Evolutionary conservation across 2,329 filamentous ascomycete species (phyloP), one percentile per base, ranked within the genome.

Genomic region (Microdochium nivale): DNA sequence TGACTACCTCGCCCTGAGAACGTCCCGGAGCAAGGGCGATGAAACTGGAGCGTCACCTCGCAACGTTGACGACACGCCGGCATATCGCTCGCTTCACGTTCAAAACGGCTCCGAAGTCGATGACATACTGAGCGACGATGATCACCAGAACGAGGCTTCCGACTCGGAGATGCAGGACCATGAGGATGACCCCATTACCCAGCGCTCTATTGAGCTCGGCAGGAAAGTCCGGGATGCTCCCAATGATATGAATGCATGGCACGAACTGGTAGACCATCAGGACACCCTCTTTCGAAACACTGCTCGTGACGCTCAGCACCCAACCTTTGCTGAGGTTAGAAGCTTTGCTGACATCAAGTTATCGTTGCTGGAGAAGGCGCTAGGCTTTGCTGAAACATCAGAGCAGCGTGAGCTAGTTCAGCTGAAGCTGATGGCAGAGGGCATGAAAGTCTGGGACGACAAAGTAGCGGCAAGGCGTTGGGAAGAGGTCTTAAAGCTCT

Each of bases 301-400:
- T 25, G 69, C 74, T 23, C 68, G 67, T 54, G 71, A 70, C 61
- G 74, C 63, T 43, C 73, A 67, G 37, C 66, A 62, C 27, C 70
- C 75, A 24, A 83, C 81, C 0, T 70, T 73, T 25, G 80, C 83
- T 2, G 87, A 94, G 61, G 71, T 74, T 49, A 78, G 77, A 55
- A 86, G 86, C 55, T 80, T 88, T 51, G 84, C 89, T 3, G 86
- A 94, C 56, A 82, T 96, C 51, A 92, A 89, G 57, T 70, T 95
- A 2, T 83, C 86, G 2, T 81, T 95, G 54, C 88, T 91, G 54
- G 83, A 92, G 56, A 84, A 89, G 54, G 91, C 91, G 0, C 66
- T 96, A 8, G 70, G 74, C 11, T 79, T 85, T 47, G 73, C 80
- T 5, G 56, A 58, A 3, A 64, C 65, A 1, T 67, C 71, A 1